Evolutionary conservation across 2,329 filamentous ascomycete species (phyloP), one percentile per base, ranked within the genome.

Genomic region (Aureobasidium sp.): DNA sequence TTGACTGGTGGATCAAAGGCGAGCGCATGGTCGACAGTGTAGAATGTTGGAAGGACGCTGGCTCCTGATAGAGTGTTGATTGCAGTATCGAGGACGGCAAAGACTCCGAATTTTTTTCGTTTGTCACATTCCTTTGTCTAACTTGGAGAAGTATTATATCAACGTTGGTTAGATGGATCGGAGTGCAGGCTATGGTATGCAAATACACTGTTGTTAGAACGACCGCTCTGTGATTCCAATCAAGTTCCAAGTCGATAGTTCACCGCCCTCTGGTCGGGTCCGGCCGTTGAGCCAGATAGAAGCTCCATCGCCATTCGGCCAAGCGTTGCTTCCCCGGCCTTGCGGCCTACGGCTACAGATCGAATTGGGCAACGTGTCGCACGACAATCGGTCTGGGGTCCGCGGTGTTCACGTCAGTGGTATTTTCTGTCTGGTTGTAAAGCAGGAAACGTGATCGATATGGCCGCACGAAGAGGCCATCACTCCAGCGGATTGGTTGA

Each of bases 331-430:
- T 57, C 40, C 27, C 53, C 53, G 40, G 53, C 12, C 40, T 33
- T 57, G 53, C 53, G 53, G 52, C 39, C 11, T 56, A 39, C 52
- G 52, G 53, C 17, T 54, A 19, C 14, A 11, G 19, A 42, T 57
- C 29, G 53, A 57, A 57, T 57, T 14, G 39, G 53, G 53, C 6
- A 57, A 57, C 9, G 40, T 57, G 53, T 57, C 53, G 53, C 53
- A 35, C 53, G 53, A 44, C 53, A 57, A 11, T 31, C 6, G 7
- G 27, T 24, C 6, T 42, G 22, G 31, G 42, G 19, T 24, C 22
- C 33, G 6, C 19, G 22, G 35, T 39, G 12, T 17, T 1, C 31
- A 42, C 39, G 39, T 45, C 53, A 57, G 40, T 24, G 15, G 15
- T 24, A 56, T 5, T 33, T 31, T 11, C 39, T 31, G 33, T 19